Percentiles rank a stretch among this genome's conserved stretches.
Evolutionary conservation across 2,329 filamentous ascomycete genomes (phyloP).

Genomic region (Samsoniella hepiali): DNA sequence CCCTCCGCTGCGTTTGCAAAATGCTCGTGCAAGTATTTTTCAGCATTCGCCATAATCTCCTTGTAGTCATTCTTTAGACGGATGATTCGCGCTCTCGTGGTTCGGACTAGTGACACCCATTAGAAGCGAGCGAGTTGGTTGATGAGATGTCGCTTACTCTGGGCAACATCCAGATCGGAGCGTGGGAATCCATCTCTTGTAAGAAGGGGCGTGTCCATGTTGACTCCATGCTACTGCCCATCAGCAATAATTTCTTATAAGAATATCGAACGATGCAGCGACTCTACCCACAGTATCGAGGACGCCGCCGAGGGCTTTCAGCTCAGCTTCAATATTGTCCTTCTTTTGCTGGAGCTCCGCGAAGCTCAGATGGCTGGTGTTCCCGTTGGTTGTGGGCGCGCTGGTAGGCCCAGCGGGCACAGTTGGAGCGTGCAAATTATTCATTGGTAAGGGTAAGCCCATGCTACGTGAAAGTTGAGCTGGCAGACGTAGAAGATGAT

Average conservation of each 20-base stretch:
- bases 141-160: conserved; percentile 58
- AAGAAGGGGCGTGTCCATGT: conserved; percentile 84
- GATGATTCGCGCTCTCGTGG: conserved; percentile 88
- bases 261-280: conserved; percentile 7
- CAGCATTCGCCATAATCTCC: conserved; percentile 76
- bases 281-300: conserved; percentile 71
- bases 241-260: conserved; percentile 23
- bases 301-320: conserved; percentile 78
- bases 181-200: conserved; percentile 90
- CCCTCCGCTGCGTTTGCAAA: conserved; percentile 69
- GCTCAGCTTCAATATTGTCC: conserved; percentile 78
- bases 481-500: not conserved
- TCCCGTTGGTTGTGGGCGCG: conserved; percentile 56
- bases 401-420: conserved; percentile 72
- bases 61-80: conserved; percentile 91
- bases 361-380: conserved; percentile 64
- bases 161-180: conserved; percentile 89
- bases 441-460: conserved; percentile 38
- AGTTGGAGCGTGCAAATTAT: conserved; percentile 56
- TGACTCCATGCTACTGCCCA: conserved; percentile 71
- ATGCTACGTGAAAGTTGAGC: not conserved
- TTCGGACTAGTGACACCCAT: conserved; percentile 63
- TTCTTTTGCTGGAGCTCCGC: conserved; percentile 81
- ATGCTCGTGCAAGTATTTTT: conserved; percentile 82
- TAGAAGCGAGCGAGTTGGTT: conserved; percentile 17